Conservation (phyloP, 805 yeast species). For the Candida ascalaphidarum region DNA sequence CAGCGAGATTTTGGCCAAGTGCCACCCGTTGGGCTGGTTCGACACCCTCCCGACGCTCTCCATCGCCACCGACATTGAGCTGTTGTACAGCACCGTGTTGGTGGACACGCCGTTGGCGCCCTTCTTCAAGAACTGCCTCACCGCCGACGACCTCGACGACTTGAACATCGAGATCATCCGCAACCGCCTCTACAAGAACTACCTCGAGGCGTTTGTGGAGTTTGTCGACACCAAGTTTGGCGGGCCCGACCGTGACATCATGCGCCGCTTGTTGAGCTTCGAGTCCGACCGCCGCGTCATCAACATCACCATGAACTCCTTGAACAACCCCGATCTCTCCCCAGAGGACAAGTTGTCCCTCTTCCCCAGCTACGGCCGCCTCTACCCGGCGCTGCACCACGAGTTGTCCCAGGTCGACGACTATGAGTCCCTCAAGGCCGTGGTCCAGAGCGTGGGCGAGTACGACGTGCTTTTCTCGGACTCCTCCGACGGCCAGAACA, state of each 20-base stretch:
- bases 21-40: slow-evolving; percentile 98
- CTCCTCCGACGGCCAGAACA: slow-evolving; percentile 28
- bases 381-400: slow-evolving; percentile 62
- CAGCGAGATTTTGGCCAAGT: slow-evolving; percentile 76
- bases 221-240: slow-evolving; percentile 57
- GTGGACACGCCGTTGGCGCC: slow-evolving; percentile 98
- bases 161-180: slow-evolving; percentile 91
- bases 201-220: slow-evolving; percentile 74
- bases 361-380: slow-evolving; percentile 75
- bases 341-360: slow-evolving; percentile 60
- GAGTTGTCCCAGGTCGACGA: slow-evolving; percentile 75
- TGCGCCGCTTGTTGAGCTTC: slow-evolving; percentile 70
- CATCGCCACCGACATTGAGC: slow-evolving; percentile 90
- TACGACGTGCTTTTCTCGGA: slow-evolving; percentile 49
- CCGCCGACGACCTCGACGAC: slow-evolving; percentile 87
- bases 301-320: slow-evolving; percentile 84
- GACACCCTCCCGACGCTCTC: slow-evolving; percentile 93
- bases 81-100: slow-evolving; percentile 85
- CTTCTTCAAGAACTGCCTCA: slow-evolving; percentile 82
- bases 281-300: slow-evolving; percentile 95
- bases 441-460: slow-evolving; percentile 58
- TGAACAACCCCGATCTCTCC: slow-evolving; percentile 69
- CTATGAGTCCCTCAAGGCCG: slow-evolving; percentile 66
- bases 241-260: slow-evolving; percentile 72
- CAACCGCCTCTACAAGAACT: slow-evolving; percentile 86